phyloP scores from a whole-genome alignment of 2,329 filamentous ascomycete genomes.

The Cladosporium oxysporum region DNA sequence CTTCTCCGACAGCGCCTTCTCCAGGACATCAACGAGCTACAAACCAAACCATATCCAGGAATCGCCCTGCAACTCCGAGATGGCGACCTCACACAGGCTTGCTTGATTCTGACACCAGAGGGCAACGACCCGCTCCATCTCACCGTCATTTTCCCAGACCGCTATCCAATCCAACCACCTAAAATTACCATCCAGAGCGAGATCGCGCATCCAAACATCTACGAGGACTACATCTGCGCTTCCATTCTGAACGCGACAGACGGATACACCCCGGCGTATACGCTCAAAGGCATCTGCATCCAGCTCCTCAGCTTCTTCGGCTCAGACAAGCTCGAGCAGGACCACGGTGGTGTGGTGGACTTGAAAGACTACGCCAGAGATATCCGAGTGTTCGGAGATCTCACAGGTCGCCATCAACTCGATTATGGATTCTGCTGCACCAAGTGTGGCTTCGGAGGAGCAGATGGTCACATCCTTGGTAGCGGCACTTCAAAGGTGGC shows the following conservation, averaged over 20 bases:
- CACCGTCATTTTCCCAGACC: constrained; percentile 23
- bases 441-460: not conserved
- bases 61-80: constrained; percentile 26
- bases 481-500: not conserved
- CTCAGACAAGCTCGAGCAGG: constrained; percentile 28
- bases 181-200: constrained; percentile 25
- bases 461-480: not conserved
- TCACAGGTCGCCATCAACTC: not conserved
- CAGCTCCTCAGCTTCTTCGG: constrained; percentile 30
- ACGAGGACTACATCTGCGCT: constrained; percentile 28
- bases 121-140: constrained; percentile 25
- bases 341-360: constrained; percentile 24
- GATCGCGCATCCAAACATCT: constrained; percentile 29
- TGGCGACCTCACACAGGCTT: constrained; percentile 22
- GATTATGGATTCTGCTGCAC: not conserved
- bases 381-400: not conserved
- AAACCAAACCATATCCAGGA: constrained; percentile 28
- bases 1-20: constrained; percentile 24
- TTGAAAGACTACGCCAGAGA: constrained; percentile 20
- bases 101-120: constrained; percentile 25
- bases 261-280: constrained; percentile 30
- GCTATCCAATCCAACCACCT: constrained; percentile 26
- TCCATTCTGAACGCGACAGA: constrained; percentile 24
- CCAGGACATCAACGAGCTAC: constrained; percentile 27
- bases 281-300: constrained; percentile 30